Percentiles rank a stretch among this genome's conserved stretches.
phyloP scores from a whole-genome alignment of 2,329 filamentous ascomycete species.

The Sarocladium strictum region DNA sequence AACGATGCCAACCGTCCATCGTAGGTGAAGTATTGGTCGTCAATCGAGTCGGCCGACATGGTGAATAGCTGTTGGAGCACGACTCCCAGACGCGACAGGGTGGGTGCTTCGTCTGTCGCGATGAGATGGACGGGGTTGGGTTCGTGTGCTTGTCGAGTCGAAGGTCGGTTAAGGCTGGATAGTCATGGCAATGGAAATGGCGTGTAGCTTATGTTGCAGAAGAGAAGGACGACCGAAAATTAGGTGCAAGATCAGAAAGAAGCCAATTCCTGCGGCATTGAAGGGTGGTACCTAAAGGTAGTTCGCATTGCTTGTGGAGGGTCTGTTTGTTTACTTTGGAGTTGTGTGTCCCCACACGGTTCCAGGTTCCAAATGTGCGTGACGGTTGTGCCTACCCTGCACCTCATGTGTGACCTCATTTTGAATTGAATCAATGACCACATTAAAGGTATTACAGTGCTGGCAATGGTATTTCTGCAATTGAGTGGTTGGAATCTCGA shows the following conservation, averaged over 20 bases:
- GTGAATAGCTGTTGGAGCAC: constrained; percentile 12
- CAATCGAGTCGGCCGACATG: constrained; percentile 29
- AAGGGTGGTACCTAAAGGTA: background rate
- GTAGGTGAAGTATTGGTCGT: constrained; percentile 53
- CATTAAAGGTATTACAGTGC: too few species aligned
- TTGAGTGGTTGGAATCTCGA: too few species aligned
- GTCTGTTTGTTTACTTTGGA: constrained; percentile 28
- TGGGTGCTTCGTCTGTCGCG: background rate
- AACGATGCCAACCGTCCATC: constrained; percentile 80
- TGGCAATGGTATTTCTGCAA: too few species aligned
- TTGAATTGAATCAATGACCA: too few species aligned
- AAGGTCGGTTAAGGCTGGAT: background rate
- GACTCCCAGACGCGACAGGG: background rate
- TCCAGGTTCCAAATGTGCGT: background rate
- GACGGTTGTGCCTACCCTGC: background rate
- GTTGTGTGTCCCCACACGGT: background rate
- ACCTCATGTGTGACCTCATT: too few species aligned
- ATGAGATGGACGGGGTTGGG: background rate
- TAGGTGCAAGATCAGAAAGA: background rate
- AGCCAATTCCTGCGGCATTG: background rate
- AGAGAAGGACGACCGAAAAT: background rate
- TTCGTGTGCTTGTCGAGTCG: constrained; percentile 13
- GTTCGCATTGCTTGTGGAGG: constrained; percentile 1
- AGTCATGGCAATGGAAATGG: background rate
- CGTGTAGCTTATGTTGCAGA: background rate